These are phyloP conservation scores for Tylopilus intermedius DNA, from an alignment of 768 basidiomycete genomes.

Conservation along the genomic window DNA sequence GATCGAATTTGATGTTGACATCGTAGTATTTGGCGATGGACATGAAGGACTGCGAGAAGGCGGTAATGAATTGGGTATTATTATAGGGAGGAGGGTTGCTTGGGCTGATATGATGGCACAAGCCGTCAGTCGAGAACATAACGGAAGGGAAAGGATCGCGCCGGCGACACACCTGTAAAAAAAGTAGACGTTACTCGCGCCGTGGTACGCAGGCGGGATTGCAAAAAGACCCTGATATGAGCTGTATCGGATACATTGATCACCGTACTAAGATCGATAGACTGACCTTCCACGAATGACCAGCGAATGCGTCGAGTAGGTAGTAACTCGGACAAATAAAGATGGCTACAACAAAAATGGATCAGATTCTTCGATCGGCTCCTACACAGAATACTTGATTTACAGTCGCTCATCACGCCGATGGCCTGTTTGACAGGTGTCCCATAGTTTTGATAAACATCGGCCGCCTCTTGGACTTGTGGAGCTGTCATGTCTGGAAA, in stretches of 20 bases:
- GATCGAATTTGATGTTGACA: conserved; percentile 19
- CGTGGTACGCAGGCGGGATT: conserved; percentile 28
- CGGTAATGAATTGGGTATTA: conserved; percentile 1
- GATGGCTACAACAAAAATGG: background rate
- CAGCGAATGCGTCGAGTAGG: conserved; percentile 1
- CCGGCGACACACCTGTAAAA: conserved; percentile 26
- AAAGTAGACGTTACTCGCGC: conserved; percentile 36
- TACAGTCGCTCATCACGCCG: conserved; percentile 5
- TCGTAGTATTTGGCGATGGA: conserved; percentile 20
- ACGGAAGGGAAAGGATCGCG: too few relatives aligned
- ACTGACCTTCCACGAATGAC: conserved; percentile 14
- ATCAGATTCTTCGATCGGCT: background rate
- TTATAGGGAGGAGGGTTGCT: background rate
- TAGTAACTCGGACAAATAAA: conserved; percentile 7
- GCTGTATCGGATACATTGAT: background rate
- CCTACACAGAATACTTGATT: background rate
- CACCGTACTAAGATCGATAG: background rate
- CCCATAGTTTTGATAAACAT: conserved; percentile 31
- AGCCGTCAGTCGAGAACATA: background rate
- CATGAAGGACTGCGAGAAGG: conserved; percentile 22
- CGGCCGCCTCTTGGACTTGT: conserved; percentile 23
- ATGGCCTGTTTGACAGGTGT: conserved; percentile 32
- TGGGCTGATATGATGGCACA: background rate
- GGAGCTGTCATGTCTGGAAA: conserved; percentile 35
- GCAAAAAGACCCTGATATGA: conserved; percentile 28